Percentiles rank a stretch among this genome's conserved stretches.
Evolutionary conservation across 2,329 filamentous ascomycete genomes (phyloP).

Genomic region (Pleoardoris graminearum): DNA sequence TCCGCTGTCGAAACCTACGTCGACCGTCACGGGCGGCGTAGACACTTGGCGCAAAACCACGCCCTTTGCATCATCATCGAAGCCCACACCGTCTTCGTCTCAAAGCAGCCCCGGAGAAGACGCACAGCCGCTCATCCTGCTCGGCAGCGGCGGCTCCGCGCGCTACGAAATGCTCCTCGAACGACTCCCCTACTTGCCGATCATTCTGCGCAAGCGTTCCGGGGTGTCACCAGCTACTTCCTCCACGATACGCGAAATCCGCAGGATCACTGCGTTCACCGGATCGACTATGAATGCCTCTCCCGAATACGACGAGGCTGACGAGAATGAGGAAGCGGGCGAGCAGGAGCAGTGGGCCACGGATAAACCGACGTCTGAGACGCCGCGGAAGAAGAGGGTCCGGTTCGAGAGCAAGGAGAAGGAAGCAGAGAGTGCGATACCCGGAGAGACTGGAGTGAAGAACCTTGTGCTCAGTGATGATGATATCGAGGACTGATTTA

Average conservation of each 20-base stretch:
- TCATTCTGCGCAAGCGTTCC: conserved; percentile 54
- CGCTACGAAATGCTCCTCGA: conserved; percentile 79
- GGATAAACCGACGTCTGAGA: conserved; percentile 42
- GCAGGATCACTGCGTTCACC: conserved; percentile 69
- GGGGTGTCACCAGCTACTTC: background rate
- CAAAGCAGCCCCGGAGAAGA: conserved; percentile 17
- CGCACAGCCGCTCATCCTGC: conserved; percentile 43
- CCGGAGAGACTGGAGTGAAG: conserved; percentile 34
- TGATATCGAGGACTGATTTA: conserved; percentile 50
- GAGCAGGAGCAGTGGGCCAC: conserved; percentile 50
- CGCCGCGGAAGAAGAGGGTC: conserved; percentile 23
- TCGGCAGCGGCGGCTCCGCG: conserved; percentile 64
- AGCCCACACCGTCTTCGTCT: conserved; percentile 6
- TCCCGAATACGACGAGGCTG: conserved; percentile 36
- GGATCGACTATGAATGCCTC: conserved; percentile 22
- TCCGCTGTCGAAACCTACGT: conserved; percentile 26
- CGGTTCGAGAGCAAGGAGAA: conserved; percentile 27
- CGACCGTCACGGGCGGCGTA: conserved; percentile 43
- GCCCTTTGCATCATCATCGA: conserved; percentile 18
- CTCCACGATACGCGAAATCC: conserved; percentile 59
- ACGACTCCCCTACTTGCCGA: conserved; percentile 80
- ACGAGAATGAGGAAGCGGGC: conserved; percentile 24
- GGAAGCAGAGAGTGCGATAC: conserved; percentile 27
- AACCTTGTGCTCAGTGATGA: conserved; percentile 52
- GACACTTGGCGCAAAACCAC: conserved; percentile 43